Conservation (phyloP, 2,329 filamentous ascomycete genomes). For the Colletotrichum camelliae region DNA sequence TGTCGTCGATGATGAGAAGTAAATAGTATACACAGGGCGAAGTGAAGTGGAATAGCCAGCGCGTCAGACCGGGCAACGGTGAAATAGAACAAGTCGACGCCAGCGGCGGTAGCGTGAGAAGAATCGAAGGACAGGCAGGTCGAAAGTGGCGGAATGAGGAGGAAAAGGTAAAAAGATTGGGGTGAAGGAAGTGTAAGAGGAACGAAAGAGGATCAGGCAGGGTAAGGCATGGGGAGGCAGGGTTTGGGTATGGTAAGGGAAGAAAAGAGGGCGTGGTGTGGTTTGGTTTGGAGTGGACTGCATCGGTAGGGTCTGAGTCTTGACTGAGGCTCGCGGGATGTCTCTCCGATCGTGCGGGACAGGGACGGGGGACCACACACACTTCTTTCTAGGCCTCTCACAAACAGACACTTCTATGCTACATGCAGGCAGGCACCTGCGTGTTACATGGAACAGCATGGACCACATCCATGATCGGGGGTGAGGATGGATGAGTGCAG, state of each 20-base stretch:
- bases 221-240: neutral
- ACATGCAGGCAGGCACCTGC: conserved; percentile 18
- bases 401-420: conserved; percentile 5
- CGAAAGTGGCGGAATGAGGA: neutral
- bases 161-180: neutral
- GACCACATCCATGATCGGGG: neutral
- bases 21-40: too few species aligned
- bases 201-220: conserved; percentile 3
- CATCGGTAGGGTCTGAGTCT: conserved; percentile 2
- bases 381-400: neutral
- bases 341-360: conserved; percentile 15
- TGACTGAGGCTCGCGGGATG: conserved; percentile 20
- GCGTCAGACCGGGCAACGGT: neutral
- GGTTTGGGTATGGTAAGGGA: neutral
- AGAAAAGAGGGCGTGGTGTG: neutral
- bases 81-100: neutral
- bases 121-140: neutral
- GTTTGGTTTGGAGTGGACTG: conserved; percentile 3
- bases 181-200: conserved; percentile 1
- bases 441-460: conserved; percentile 16
- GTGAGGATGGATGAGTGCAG: neutral
- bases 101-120: neutral
- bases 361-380: conserved; percentile 6
- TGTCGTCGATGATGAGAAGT: neutral
- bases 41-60: neutral